These are phyloP conservation scores for Phytophthora syringae DNA, from an alignment of 352 stramenopile species.

Conservation along the genomic window DNA sequence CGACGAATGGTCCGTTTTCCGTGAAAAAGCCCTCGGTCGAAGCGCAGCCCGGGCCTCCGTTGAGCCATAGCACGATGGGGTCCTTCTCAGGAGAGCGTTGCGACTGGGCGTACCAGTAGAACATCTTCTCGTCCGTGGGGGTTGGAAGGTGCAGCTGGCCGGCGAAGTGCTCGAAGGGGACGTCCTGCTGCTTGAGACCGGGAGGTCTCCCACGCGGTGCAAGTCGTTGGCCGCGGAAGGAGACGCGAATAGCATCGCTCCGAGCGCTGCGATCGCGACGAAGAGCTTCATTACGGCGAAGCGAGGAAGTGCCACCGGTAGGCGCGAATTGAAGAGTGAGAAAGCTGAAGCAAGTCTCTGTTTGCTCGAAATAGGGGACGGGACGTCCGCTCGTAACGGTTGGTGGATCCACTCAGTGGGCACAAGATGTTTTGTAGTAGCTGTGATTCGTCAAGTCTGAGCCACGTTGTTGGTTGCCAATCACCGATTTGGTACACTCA, in stretches of 20 bases:
- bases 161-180: conserved; percentile 69
- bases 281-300: conserved; percentile 30
- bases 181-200: conserved; percentile 43
- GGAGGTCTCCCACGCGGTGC: conserved; percentile 59
- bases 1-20: conserved; percentile 76
- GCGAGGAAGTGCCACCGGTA: not conserved
- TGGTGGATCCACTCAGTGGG: conserved; percentile 21
- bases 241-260: conserved; percentile 17
- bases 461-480: not conserved
- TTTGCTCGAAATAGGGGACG: conserved; percentile 5
- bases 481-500: conserved; percentile 22
- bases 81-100: conserved; percentile 53
- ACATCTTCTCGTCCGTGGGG: conserved; percentile 57
- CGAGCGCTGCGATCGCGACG: conserved; percentile 23
- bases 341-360: conserved; percentile 2
- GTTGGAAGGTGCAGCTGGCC: conserved; percentile 63
- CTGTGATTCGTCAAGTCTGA: not conserved
- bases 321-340: conserved; percentile 8
- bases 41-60: conserved; percentile 90
- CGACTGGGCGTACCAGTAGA: conserved; percentile 80
- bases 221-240: conserved; percentile 22
- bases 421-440: not conserved
- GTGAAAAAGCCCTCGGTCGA: conserved; percentile 86
- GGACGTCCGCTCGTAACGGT: conserved; percentile 20
- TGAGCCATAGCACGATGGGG: conserved; percentile 92